phyloP scores from a whole-genome alignment of 2,329 filamentous ascomycete genomes.

The Fusarium caatingaense region DNA sequence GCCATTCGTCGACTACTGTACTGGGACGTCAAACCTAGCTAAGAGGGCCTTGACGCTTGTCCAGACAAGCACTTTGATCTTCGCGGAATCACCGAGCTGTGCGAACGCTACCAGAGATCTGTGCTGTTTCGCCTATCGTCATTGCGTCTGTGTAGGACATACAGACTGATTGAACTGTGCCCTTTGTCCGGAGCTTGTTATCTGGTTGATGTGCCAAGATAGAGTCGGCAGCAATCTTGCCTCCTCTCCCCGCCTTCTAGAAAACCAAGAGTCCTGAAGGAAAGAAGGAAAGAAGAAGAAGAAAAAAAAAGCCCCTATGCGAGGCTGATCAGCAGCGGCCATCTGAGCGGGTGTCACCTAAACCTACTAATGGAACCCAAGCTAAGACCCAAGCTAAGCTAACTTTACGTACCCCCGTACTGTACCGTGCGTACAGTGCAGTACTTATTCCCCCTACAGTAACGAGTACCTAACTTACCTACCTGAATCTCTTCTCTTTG shows the following conservation, averaged over 20 bases:
- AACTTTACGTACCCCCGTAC: background rate
- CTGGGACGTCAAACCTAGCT: conserved; percentile 23
- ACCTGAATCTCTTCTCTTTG: conserved; percentile 1
- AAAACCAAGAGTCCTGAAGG: conserved; percentile 36
- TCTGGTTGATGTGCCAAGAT: conserved; percentile 20
- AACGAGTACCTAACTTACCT: conserved; percentile 6
- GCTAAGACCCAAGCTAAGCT: background rate
- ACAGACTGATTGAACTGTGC: conserved; percentile 3
- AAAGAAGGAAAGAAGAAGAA: background rate
- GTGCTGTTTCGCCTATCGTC: conserved; percentile 26
- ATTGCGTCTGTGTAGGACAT: background rate
- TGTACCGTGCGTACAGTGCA: background rate
- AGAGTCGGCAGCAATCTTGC: conserved; percentile 30
- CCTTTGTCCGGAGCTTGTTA: conserved; percentile 32
- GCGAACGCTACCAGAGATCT: background rate
- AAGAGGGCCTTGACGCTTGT: conserved; percentile 8
- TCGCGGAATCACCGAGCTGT: conserved; percentile 33
- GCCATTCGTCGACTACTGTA: conserved; percentile 21
- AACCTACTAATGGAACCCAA: conserved; percentile 14
- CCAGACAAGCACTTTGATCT: conserved; percentile 18
- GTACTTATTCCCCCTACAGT: background rate
- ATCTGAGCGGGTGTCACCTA: conserved; percentile 43
- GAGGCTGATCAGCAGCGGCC: conserved; percentile 45
- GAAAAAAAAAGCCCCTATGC: conserved; percentile 40
- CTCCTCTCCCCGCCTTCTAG: conserved; percentile 44